Evolutionary conservation across 1,284 basidiomycete genomes (phyloP).

Genomic region (Pulchroboletus neoregius): DNA sequence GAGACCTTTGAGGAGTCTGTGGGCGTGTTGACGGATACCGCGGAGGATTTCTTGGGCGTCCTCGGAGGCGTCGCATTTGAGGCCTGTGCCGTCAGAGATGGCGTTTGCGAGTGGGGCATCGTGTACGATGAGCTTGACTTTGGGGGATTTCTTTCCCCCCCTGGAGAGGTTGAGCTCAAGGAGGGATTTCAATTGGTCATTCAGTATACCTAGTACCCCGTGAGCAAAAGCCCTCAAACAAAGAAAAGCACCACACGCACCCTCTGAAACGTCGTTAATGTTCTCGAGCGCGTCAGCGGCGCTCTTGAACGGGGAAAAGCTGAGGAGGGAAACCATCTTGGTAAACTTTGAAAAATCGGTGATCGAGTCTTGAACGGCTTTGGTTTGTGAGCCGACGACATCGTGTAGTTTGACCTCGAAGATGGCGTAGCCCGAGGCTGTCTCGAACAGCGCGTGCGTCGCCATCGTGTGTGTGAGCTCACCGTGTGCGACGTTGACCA

Average conservation of each 20-base stretch:
- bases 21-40: conserved; percentile 89
- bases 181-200: conserved; percentile 82
- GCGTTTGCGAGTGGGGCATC: conserved; percentile 78
- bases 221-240: not conserved
- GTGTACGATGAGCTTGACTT: conserved; percentile 79
- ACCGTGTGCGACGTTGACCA: conserved; percentile 11
- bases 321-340: conserved; percentile 91
- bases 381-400: conserved; percentile 83
- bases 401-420: conserved; percentile 90
- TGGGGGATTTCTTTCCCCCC: conserved; percentile 71
- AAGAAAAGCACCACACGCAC: conserved; percentile 40
- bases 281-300: conserved; percentile 97
- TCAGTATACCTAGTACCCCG: conserved; percentile 67
- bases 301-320: conserved; percentile 93
- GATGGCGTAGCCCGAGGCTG: conserved; percentile 92
- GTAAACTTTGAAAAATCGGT: conserved; percentile 87
- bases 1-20: conserved; percentile 88
- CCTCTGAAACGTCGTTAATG: conserved; percentile 95
- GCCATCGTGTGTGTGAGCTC: conserved; percentile 44
- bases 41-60: conserved; percentile 87
- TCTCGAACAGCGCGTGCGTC: conserved; percentile 92
- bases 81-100: conserved; percentile 75
- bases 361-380: conserved; percentile 83
- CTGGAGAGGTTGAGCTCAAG: conserved; percentile 88
- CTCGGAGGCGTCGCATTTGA: conserved; percentile 89